Base-by-base conservation (phyloP, 2,329 filamentous ascomycete genomes). In the Beauveria sp. region DNA sequence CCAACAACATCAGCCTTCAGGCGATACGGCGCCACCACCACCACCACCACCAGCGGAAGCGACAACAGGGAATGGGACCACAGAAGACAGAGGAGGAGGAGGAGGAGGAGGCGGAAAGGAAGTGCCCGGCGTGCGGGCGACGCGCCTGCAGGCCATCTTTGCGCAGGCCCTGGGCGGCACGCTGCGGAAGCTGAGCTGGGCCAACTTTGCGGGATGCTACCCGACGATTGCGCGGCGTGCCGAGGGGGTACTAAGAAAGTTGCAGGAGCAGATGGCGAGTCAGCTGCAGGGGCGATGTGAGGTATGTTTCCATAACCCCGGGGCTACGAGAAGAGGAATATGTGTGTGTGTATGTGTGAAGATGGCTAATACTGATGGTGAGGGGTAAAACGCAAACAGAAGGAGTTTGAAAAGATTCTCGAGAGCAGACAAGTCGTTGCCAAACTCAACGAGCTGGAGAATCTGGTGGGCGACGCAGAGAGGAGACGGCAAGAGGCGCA, bases 191-290 rank as follows among this genome's bases (percentile, higher is more conserved):
- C 76, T 87, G 60, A 78, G 74, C 65, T 84, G 79, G 74, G 77
- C 80, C 54, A 84, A 83, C 70, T 81, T 87, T 66, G 79, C 80
- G 2, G 75, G 79, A 2, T 88, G 85, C 72, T 88, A 85, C 70
- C 85, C 85, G 49, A 84, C 81, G 22, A 76, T 86, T n/a, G 79
- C 82, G 20, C 69, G 72, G 45, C 73, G 77, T 63, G 78, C 82
- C 22, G 81, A 81, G 26, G 74, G 71, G 8, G 77, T 81, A 43
- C 74, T 87, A 67, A 75, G 74, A 64, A 77, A 79, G 65, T 79
- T 86, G 46, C 84, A 86, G 74, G 71, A 72, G 58, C 81, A 83
- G 69, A 84, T 87, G 81, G 79, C 85, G 12, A 79, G 78, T 16
- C 76, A 82, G 65, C 70, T 87, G 63, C 75, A 77, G 24, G 75